Conservation (phyloP, 805 yeast species). For the Ogataea wickerhamii region DNA sequence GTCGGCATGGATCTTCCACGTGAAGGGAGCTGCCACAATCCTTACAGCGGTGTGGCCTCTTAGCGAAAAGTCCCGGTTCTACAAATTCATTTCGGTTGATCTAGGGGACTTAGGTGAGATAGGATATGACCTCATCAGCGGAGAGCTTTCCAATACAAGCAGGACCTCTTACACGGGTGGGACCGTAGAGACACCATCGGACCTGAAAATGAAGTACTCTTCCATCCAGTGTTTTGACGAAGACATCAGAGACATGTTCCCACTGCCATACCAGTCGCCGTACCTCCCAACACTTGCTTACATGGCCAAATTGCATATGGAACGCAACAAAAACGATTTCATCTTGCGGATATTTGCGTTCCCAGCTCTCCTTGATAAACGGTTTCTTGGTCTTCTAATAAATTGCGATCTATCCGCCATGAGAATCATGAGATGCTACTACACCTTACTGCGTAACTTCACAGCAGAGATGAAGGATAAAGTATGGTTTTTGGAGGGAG, state of each 20-base stretch:
- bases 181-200: constrained; percentile 10
- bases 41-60: constrained; percentile 95
- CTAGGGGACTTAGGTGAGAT: constrained; percentile 84
- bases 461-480: constrained; percentile 83
- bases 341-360: constrained; percentile 85
- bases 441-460: constrained; percentile 73
- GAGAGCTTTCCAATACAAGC: constrained; percentile 29
- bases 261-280: constrained; percentile 79
- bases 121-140: constrained; percentile 35
- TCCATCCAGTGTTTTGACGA: constrained; percentile 80
- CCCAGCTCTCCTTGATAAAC: constrained; percentile 85
- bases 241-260: constrained; percentile 80
- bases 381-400: constrained; percentile 71
- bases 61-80: constrained; percentile 61
- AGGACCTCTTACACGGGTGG: constrained; percentile 13
- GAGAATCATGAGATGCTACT: constrained; percentile 88
- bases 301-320: constrained; percentile 77
- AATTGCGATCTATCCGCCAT: constrained; percentile 84
- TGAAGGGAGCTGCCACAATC: constrained; percentile 94
- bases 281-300: constrained; percentile 85
- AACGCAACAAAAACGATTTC: constrained; percentile 79
- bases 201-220: constrained; percentile 38
- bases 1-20: constrained; percentile 95
- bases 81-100: constrained; percentile 77
- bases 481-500: constrained; percentile 94